Evolutionary conservation across 108 stramenopile species (phyloP), one percentile per base, ranked within the genome.

Genomic region (Skeletonema potamos): DNA sequence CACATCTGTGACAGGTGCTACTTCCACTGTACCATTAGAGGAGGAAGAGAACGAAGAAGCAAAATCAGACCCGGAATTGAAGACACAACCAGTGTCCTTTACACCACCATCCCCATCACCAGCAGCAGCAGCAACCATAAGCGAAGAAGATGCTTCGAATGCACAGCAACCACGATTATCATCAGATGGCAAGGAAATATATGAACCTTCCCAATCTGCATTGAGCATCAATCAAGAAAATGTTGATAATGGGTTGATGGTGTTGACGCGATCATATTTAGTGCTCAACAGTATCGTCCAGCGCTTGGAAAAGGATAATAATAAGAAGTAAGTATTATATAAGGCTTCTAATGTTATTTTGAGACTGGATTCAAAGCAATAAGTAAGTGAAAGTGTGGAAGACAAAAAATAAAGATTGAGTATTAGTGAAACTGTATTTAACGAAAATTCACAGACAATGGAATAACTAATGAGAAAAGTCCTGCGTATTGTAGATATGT

Each of bases 161-260:
- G 58, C n/a, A 34, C 30, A 33, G 0, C 58, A 30, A 59, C 30
- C 58, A 34, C 57, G 10, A 44, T 15, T 70, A 7, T 70, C 69
- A 18, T 70, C 69, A 24, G 69, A 70, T 32, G 69, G 69, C 17
- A 70, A 70, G 41, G 58, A 20, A 56, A 46, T 70, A 32, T 70
- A 57, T 37, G 68, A 70, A 48, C 68, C 68, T 6, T 59, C 58
- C 28, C 58, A 30, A n/a, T 11, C 29, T 28, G 6, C 46, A 13
- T 11, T 18, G 51, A 22, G 33, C n/a, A 36, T 68, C 10, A 56
- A 68, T 56, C 30, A 56, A 30, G 66, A 68, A 2, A 56, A 68
- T 34, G 66, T 68, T 17, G 55, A 69, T 17, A 27, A 36, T 27
- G 57, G 68, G 33, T 41, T 69, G 57, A 32, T 69, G n/a, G 36